Evolutionary conservation across 2,329 filamentous ascomycete species (phyloP).

Genomic region (Trichoderma sp.): DNA sequence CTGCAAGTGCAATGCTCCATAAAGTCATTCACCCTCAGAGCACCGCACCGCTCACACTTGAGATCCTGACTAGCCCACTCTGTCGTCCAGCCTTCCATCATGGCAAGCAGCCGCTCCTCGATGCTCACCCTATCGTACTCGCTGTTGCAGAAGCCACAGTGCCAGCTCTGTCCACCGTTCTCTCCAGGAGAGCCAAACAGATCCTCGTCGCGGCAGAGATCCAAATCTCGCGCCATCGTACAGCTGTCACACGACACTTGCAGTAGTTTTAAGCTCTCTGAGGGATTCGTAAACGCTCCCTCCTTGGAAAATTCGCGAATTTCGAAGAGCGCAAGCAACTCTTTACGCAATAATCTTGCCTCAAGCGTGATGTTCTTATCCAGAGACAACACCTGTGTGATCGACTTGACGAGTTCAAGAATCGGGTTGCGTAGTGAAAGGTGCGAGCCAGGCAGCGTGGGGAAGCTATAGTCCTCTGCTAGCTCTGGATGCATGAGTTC

Average conservation of each 20-base stretch:
- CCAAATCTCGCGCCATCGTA: slow-evolving; percentile 82
- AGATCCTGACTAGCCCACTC: slow-evolving; percentile 89
- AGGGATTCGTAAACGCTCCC: slow-evolving; percentile 85
- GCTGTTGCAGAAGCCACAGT: slow-evolving; percentile 70
- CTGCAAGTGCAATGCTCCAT: slow-evolving; percentile 96
- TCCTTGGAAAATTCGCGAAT: slow-evolving; percentile 89
- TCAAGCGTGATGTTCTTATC: slow-evolving; percentile 90
- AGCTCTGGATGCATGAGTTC: slow-evolving; percentile 89
- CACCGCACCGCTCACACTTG: slow-evolving; percentile 69
- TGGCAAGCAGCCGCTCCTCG: slow-evolving; percentile 76
- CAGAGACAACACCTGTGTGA: slow-evolving; percentile 88
- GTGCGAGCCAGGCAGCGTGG: slow-evolving; percentile 71
- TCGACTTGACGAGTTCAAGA: slow-evolving; percentile 84
- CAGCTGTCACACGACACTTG: slow-evolving; percentile 87
- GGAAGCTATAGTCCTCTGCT: slow-evolving; percentile 82
- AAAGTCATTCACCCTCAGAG: slow-evolving; percentile 83
- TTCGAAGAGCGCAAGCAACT: slow-evolving; percentile 85
- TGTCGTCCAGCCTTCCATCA: slow-evolving; percentile 70
- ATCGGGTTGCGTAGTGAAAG: slow-evolving; percentile 59
- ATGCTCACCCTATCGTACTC: slow-evolving; percentile 76
- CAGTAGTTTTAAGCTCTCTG: slow-evolving; percentile 66
- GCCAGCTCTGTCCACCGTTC: slow-evolving; percentile 55
- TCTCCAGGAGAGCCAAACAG: slow-evolving; percentile 47
- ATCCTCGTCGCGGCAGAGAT: slow-evolving; percentile 86
- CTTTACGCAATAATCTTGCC: slow-evolving; percentile 81